Evolutionary conservation across 2,329 filamentous ascomycete species (phyloP), one percentile per base, ranked within the genome.

Genomic region (Claviceps digitariae): DNA sequence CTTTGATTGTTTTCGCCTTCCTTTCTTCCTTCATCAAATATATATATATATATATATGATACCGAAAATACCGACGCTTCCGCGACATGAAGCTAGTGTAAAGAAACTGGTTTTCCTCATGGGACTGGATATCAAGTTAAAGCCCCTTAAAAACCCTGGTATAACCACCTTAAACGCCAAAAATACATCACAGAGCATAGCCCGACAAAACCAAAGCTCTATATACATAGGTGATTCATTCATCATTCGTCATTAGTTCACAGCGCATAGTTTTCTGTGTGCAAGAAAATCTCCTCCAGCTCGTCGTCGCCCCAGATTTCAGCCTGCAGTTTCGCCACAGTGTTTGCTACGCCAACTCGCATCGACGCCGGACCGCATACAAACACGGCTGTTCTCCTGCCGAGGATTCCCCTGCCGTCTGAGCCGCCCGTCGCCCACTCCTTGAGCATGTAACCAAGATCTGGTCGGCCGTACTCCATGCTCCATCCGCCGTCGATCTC

Each of bases 191-290:
- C 27, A 29, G n/a, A n/a, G n/a, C n/a, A 29, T 29, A 29, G 27
- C 27, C 27, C 27, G 4, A 8, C 8, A 4, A 25, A 9, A 5
- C 12, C 4, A 25, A 4, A 45, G 15, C 9, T 7, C 23, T n/a
- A 34, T 34, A 44, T 45, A 44, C 40, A 51, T 15, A 15, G 13
- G 21, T 44, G 21, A 25, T 13, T 44, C 41, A 6, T 44, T 44
- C 41, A 44, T 44, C 41, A 29, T 40, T 40, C 13, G 5, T 34
- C 27, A 36, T 44, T 20, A 25, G 7, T 45, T 49, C 38, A 95
- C 57, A 95, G 74, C 51, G 90, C 87, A 72, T 95, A 96, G 67
- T 96, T 96, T 74, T 97, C 91, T 3, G 90, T 87, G 72, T 96
- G 91, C 66, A 96, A 69, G 67, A 90, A 96, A 52, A 97, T 86